These are phyloP conservation scores for Periconia sp. DNA, from an alignment of 2,329 filamentous ascomycete species.

Conservation along the genomic window DNA sequence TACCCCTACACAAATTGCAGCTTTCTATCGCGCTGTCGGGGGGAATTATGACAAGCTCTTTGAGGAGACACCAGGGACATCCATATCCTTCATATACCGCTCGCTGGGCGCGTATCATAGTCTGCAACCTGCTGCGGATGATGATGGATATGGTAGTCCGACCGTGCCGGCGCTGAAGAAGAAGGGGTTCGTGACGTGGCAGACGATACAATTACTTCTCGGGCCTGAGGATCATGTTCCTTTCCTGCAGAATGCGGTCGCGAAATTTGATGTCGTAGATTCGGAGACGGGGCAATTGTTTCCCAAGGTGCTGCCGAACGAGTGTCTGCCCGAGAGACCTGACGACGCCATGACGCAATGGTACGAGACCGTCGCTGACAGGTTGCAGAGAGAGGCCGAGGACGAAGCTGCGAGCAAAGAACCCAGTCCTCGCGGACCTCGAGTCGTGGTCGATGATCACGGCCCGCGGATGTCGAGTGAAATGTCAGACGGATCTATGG, in stretches of 20 bases:
- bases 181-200: constrained; percentile 90
- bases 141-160: constrained; percentile 74
- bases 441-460: constrained; percentile 28
- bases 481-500: constrained; percentile 45
- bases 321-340: constrained; percentile 72
- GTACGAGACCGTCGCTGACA: constrained; percentile 79
- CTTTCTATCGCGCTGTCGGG: constrained; percentile 56
- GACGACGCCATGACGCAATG: constrained; percentile 84
- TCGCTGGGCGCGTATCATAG: constrained; percentile 89
- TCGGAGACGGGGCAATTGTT: constrained; percentile 66
- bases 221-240: constrained; percentile 86
- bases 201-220: constrained; percentile 87
- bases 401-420: constrained; percentile 46
- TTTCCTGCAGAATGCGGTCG: constrained; percentile 81
- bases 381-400: constrained; percentile 67
- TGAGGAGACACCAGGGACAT: constrained; percentile 71
- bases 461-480: constrained; percentile 39
- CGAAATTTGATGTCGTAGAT: constrained; percentile 76
- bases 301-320: constrained; percentile 68
- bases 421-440: constrained; percentile 15
- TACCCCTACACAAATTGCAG: constrained; percentile 56
- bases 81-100: constrained; percentile 91
- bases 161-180: constrained; percentile 82
- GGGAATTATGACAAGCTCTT: constrained; percentile 69
- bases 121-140: constrained; percentile 71